Percentiles rank a stretch among this genome's conserved stretches.
Evolutionary conservation across 2,329 filamentous ascomycete species (phyloP).

Genomic region (Sporothrix globosa): DNA sequence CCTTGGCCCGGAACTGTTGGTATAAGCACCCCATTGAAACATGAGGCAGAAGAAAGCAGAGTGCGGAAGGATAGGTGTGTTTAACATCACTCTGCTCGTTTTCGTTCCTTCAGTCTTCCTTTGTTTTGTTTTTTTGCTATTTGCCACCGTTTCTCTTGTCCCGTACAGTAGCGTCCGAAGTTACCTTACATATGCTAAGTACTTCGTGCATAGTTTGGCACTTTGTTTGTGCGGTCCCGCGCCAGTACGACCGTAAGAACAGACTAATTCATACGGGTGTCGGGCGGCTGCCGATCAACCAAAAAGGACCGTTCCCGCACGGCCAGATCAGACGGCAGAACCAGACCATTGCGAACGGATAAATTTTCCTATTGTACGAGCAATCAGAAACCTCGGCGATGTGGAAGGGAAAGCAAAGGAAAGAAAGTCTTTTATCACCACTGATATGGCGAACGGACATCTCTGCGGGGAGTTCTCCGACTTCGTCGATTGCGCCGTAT

Average conservation of each 20-base stretch:
- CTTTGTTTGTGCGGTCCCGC: not conserved
- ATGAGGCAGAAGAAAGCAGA: conserved; percentile 12
- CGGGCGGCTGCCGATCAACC: conserved; percentile 24
- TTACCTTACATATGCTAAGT: not conserved
- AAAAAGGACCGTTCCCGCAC: conserved; percentile 8
- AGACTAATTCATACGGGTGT: conserved; percentile 8
- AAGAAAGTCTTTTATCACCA: not conserved
- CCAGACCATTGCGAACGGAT: not conserved
- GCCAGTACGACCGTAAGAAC: not conserved
- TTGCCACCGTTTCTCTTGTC: not conserved
- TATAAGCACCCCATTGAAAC: not conserved
- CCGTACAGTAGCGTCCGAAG: conserved; percentile 4
- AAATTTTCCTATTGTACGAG: not conserved
- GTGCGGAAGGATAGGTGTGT: not conserved
- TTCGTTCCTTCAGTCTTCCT: not conserved
- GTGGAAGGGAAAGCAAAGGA: not conserved
- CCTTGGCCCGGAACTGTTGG: not conserved
- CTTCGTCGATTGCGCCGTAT: too few species aligned
- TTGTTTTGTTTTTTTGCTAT: not conserved
- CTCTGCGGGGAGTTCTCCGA: too few species aligned
- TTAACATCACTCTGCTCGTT: conserved; percentile 13
- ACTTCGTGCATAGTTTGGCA: conserved; percentile 10
- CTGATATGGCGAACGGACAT: not conserved
- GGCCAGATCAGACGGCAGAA: not conserved
- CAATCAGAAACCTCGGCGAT: not conserved